A percentile compares a stretch with the other conserved stretches of the same genome.
phyloP scores from a whole-genome alignment of 176 grass and related monocot genomes.

The Avena sativa region DNA sequence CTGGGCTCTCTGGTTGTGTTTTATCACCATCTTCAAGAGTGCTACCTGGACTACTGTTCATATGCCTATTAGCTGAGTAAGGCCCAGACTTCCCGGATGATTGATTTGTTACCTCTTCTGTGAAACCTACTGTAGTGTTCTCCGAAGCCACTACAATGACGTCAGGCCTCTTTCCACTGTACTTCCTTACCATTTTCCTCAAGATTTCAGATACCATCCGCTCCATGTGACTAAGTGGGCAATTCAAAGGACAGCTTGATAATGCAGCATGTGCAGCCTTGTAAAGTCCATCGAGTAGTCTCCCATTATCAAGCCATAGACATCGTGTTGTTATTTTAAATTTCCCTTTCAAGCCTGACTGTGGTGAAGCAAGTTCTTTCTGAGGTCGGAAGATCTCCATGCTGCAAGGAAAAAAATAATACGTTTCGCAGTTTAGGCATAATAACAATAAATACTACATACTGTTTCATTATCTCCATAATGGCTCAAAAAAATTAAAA shows the following conservation, averaged over 20 bases:
- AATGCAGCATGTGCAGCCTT: slow-evolving; percentile 88
- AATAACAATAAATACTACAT: slow-evolving; percentile 17
- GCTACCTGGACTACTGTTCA: slow-evolving; percentile 45
- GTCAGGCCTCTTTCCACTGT: slow-evolving; percentile 92
- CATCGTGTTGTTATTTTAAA: slow-evolving; percentile 93
- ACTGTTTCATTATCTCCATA: slow-evolving; percentile 20
- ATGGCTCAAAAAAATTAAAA: background rate
- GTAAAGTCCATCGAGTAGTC: slow-evolving; percentile 85
- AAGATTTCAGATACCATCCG: slow-evolving; percentile 86
- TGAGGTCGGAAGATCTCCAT: slow-evolving; percentile 91
- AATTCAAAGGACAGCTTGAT: slow-evolving; percentile 88
- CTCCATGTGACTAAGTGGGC: slow-evolving; percentile 91
- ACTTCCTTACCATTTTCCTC: slow-evolving; percentile 96
- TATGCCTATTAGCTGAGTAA: slow-evolving; percentile 46
- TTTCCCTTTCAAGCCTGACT: slow-evolving; percentile 85
- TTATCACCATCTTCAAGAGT: slow-evolving; percentile 52
- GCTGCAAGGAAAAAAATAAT: slow-evolving; percentile 51
- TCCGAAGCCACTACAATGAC: slow-evolving; percentile 80
- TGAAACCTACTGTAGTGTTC: slow-evolving; percentile 56
- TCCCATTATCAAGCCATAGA: slow-evolving; percentile 97
- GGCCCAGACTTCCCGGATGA: slow-evolving; percentile 64
- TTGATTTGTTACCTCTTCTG: slow-evolving; percentile 56
- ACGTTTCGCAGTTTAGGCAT: background rate
- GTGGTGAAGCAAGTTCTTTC: slow-evolving; percentile 59
- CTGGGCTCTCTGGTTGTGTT: slow-evolving; percentile 49